Base-by-base conservation (phyloP, 768 basidiomycete species). In the Tulasnella sp. region DNA sequence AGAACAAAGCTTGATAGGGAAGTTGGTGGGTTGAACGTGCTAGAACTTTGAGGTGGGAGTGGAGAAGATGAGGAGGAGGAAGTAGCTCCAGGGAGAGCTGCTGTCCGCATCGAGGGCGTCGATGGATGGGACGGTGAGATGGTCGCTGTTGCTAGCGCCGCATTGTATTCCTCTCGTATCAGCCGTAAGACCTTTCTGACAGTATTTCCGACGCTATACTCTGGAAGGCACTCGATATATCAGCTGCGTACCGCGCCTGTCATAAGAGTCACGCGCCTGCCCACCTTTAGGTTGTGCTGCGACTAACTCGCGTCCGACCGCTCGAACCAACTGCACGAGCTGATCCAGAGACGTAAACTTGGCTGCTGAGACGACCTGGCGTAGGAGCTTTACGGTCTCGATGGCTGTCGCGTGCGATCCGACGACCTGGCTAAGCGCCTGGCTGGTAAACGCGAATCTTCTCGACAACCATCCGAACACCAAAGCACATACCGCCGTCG, bases 211-310 rank as follows among this genome's bases (percentile, higher is more conserved):
- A 96, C 86, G 46, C 92, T 87, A 67, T 93, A 85, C 69, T 99
- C 96, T 97, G 71, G 55, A 15, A 30, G 42, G 12, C 9, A n/a
- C 1, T 38, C 15, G 34, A 15, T 15, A 38, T 38, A 5, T 38
- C 46, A 15, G 5, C 15, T 7, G 34, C 34, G 5, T 38, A 15
- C 7, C 7, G 5, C 7, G 34, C 7, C 46, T n/a, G 60, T 4
- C n/a, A 19, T 17, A 22, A 59, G n/a, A 22, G 19, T 22, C 15
- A 25, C 11, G 34, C 34, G 34, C 34, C 7, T 38, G 63, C 65
- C 56, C 60, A 92, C 94, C 94, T 82, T 94, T 96, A 11, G 93
- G 92, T 68, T 97, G 92, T 8, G 94, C 92, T 19, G 91, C 88
- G 7, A 87, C 83, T 43, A 99, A 71, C 64, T 80, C 80, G 63